These are phyloP conservation scores for Cenchrus fungigraminus DNA, from an alignment of 176 grass and related monocot species.

Conservation along the genomic window DNA sequence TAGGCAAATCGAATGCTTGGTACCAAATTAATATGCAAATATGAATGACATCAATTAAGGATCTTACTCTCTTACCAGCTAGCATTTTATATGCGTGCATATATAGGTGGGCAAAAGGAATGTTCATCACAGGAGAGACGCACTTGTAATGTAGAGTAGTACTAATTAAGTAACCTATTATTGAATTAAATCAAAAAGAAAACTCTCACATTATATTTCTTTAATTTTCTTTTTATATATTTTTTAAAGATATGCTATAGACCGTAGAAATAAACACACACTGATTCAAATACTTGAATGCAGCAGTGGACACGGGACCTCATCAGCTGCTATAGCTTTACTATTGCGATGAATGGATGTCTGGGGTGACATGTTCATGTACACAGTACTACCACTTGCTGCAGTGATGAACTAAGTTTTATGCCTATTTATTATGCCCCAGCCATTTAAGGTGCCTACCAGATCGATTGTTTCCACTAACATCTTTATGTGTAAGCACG, in stretches of 20 bases:
- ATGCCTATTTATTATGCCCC: conserved; percentile 24
- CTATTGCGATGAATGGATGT: conserved; percentile 26
- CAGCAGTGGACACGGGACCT: neutral
- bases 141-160: neutral
- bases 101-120: conserved; percentile 31
- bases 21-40: neutral
- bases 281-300: conserved; percentile 1
- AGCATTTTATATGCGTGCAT: too few relatives aligned
- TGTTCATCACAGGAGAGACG: neutral
- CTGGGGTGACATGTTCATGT: neutral
- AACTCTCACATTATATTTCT: neutral
- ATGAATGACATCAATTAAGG: neutral
- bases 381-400: conserved; percentile 14
- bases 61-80: conserved; percentile 10
- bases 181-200: neutral
- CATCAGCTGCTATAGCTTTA: conserved; percentile 2
- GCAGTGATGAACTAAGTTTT: conserved; percentile 26
- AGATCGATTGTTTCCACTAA: neutral
- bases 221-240: neutral
- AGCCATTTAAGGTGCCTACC: conserved; percentile 2
- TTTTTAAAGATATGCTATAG: too few relatives aligned
- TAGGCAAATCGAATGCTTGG: conserved; percentile 16
- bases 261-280: neutral
- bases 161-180: neutral
- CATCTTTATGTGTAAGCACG: neutral